Percentiles rank a stretch among this genome's conserved stretches.
These are phyloP conservation scores for Globisporangium nodosum DNA, from an alignment of 352 stramenopile species.

Conservation along the genomic window DNA sequence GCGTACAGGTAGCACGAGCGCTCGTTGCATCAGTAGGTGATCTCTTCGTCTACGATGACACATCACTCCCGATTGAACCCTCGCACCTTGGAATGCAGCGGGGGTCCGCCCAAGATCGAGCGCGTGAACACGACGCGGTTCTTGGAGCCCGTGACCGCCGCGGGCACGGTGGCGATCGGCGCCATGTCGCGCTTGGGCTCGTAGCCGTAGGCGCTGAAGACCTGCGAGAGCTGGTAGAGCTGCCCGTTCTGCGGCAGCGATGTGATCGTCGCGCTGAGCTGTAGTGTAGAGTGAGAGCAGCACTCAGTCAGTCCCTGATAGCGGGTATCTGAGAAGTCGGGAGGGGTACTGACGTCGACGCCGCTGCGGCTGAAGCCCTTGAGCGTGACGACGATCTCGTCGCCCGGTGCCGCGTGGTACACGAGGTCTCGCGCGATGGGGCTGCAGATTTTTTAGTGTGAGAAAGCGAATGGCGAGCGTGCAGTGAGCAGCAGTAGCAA, in stretches of 20 bases:
- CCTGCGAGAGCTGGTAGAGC: conserved; percentile 87
- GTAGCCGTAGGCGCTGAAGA: conserved; percentile 86
- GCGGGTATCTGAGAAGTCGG: background rate
- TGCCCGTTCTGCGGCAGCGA: conserved; percentile 73
- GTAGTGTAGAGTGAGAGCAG: background rate
- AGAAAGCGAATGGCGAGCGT: background rate
- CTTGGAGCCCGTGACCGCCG: conserved; percentile 74
- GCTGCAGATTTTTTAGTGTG: conserved; percentile 9
- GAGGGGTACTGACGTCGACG: conserved; percentile 15
- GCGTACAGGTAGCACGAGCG: background rate
- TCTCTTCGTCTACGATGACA: too few species aligned
- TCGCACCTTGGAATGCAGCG: conserved; percentile 53
- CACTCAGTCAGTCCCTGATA: background rate
- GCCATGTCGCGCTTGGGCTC: conserved; percentile 73
- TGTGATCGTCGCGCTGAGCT: conserved; percentile 79
- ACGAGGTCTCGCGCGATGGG: conserved; percentile 65
- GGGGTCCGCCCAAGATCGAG: conserved; percentile 48
- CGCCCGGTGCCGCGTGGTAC: conserved; percentile 62
- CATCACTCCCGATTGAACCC: too few species aligned
- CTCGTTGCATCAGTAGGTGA: background rate
- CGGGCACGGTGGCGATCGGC: conserved; percentile 49
- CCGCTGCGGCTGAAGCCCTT: conserved; percentile 71
- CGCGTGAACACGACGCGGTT: conserved; percentile 84
- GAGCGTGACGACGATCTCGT: conserved; percentile 77
- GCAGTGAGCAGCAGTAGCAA: background rate